phyloP scores from a whole-genome alignment of 225 moss, liverwort and hornwort genomes.

The Sphagnum contortum region DNA sequence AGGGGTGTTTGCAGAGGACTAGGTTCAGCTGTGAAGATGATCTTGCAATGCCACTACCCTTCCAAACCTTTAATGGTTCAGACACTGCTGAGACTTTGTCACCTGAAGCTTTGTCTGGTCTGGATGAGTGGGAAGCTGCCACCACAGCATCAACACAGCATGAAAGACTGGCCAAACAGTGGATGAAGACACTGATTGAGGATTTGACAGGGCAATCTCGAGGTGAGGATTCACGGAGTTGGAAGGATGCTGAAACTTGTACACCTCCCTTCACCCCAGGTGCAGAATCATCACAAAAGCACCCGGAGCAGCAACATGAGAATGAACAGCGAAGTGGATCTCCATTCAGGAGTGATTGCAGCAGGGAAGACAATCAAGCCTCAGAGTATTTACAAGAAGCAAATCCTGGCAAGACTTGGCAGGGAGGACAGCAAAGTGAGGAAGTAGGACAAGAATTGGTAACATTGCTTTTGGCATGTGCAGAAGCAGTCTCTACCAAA shows the following conservation, averaged over 20 bases:
- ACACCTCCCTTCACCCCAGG: conserved; percentile 23
- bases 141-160: no score
- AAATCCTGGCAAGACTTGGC: conserved; percentile 44
- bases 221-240: conserved; percentile 29
- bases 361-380: conserved; percentile 42
- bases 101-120: no score
- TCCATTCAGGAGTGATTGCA: conserved; percentile 42
- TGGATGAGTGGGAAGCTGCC: no score
- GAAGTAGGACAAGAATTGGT: conserved; percentile 74
- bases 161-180: conserved; percentile 38
- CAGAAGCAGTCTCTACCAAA: conserved; percentile 80
- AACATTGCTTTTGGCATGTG: conserved; percentile 75
- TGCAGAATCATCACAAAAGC: conserved; percentile 38
- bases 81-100: no score
- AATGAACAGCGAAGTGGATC: conserved; percentile 15
- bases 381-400: conserved; percentile 50
- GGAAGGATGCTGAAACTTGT: conserved; percentile 34
- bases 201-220: conserved; percentile 25
- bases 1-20: no score
- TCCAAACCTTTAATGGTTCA: no score
- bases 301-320: conserved; percentile 10
- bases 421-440: conserved; percentile 26
- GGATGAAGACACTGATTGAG: conserved; percentile 82
- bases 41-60: no score
- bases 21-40: no score